phyloP scores from a whole-genome alignment of 1,284 basidiomycete species.

The Xerocomus nothofagi region DNA sequence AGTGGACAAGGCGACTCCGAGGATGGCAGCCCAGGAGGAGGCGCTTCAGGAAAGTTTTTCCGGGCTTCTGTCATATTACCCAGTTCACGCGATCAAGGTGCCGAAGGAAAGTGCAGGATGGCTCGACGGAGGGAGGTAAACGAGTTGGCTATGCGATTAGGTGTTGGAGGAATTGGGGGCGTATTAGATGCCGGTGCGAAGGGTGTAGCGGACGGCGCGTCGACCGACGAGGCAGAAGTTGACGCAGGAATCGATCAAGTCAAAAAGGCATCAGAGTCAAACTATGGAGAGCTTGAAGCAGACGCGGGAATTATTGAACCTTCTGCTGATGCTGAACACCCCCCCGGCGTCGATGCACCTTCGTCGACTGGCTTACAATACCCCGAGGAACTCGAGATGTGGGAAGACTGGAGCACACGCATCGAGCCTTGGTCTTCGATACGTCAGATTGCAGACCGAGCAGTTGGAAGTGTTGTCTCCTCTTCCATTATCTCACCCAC shows the following conservation, averaged over 20 bases:
- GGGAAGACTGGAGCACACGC: conserved; percentile 71
- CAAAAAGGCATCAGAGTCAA: conserved; percentile 4
- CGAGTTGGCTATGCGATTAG: conserved; percentile 77
- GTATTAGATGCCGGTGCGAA: conserved; percentile 44
- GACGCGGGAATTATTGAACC: conserved; percentile 16
- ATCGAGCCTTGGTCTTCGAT: conserved; percentile 69
- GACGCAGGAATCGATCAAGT: conserved; percentile 3
- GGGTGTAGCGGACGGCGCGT: conserved; percentile 5
- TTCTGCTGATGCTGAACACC: conserved; percentile 14
- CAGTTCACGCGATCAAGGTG: conserved; percentile 48
- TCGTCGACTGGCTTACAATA: conserved; percentile 6
- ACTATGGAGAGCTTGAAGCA: conserved; percentile 19
- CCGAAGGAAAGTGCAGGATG: conserved; percentile 62
- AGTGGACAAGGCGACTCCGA: conserved; percentile 21
- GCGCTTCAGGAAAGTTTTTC: conserved; percentile 51
- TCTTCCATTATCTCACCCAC: conserved; percentile 28
- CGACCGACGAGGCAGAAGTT: conserved; percentile 14
- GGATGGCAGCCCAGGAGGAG: conserved; percentile 18
- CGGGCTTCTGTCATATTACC: conserved; percentile 75
- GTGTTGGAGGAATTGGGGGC: conserved; percentile 72
- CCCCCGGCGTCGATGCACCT: not conserved
- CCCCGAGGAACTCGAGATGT: conserved; percentile 47
- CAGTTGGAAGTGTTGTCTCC: conserved; percentile 64
- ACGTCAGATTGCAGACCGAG: conserved; percentile 69
- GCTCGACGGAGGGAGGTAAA: conserved; percentile 71